Evolutionary conservation across 192 early-diverging fungal genomes (phyloP), one percentile per base, ranked within the genome.

Genomic region (Rhizophagus prolifer): DNA sequence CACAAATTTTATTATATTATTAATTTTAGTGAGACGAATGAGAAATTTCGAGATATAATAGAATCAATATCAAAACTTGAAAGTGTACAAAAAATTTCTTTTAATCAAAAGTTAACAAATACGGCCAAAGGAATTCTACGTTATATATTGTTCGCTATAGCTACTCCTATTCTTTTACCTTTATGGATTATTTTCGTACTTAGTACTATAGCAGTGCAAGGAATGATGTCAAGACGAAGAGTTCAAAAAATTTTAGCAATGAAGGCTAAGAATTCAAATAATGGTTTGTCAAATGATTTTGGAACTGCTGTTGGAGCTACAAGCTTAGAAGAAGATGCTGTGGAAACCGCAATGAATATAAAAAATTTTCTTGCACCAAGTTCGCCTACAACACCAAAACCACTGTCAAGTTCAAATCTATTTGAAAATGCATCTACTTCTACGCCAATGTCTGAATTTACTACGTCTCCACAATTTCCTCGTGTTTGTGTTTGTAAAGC

Each of bases 101-200:
- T 78, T 28, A 65, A 34, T 19, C 46, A 70, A 59, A 68, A 23
- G 3, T 50, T 58, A 25, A 58, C 23, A 46, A 30, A 58, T 36
- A 12, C 26, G 34, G 10, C 78, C 3, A 47, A 74, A 16, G 75
- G 30, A 23, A 54, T 82, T 5, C 75, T 77, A 14, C 77, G 58
- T 19, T 82, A 85, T 67, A 50, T 75, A 4, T 47, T 84, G 3
- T n/a, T 85, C 38, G 74, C 66, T 6, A 8, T 83, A 10, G 23
- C 79, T 1, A 60, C 79, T 12, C 81, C 81, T 1, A 50, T 87
- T 50, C 19, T 86, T 28, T 34, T 81, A 23, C 81, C 83, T 2
- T 13, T 88, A 4, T 82, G 82, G 78, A 68, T 84, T n/a, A 16
- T 82, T 2, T 62, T 86, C 36, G 79, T 79, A 3, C 65, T 83